A percentile compares a stretch with the other conserved stretches of the same genome.
These are phyloP conservation scores for Entrophospora sp. DNA, from an alignment of 192 early-diverging fungal genomes.

Conservation along the genomic window DNA sequence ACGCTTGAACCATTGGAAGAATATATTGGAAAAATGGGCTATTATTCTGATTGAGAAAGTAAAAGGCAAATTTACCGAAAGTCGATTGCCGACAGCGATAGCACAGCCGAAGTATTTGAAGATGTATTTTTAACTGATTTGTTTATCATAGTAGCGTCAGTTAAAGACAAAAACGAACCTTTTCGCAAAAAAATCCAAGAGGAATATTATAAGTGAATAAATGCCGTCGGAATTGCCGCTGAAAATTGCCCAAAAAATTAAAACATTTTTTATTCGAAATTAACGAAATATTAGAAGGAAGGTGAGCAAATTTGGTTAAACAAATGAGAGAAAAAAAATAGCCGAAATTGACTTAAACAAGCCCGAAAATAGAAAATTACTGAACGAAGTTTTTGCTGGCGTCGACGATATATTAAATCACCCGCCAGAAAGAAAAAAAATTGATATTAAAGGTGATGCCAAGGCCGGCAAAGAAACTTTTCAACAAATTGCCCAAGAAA, in stretches of 20 bases:
- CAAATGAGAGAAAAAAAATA: too few relatives aligned
- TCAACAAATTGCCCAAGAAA: too few relatives aligned
- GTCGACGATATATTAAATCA: too few relatives aligned
- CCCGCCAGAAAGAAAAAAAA: too few relatives aligned
- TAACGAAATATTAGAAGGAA: not conserved
- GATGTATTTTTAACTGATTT: not conserved
- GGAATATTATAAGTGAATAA: not conserved
- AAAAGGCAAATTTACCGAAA: not conserved
- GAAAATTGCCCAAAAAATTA: not conserved
- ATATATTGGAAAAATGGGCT: not conserved
- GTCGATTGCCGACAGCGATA: not conserved
- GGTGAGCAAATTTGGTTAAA: not conserved
- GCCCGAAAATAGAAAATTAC: too few relatives aligned
- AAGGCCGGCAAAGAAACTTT: too few relatives aligned
- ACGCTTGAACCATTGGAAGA: not conserved
- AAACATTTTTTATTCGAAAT: not conserved
- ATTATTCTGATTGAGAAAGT: not conserved
- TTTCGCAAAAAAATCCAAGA: not conserved
- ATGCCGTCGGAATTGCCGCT: not conserved
- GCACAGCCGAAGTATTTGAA: not conserved
- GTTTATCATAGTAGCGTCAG: not conserved
- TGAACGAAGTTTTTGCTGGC: too few relatives aligned
- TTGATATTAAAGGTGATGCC: too few relatives aligned
- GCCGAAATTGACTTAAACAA: too few relatives aligned
- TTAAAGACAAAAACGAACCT: not conserved